A percentile compares a stretch with the other conserved stretches of the same genome.
Evolutionary conservation across 2,329 filamentous ascomycete genomes (phyloP).

Genomic region (Diaporthe batatas): DNA sequence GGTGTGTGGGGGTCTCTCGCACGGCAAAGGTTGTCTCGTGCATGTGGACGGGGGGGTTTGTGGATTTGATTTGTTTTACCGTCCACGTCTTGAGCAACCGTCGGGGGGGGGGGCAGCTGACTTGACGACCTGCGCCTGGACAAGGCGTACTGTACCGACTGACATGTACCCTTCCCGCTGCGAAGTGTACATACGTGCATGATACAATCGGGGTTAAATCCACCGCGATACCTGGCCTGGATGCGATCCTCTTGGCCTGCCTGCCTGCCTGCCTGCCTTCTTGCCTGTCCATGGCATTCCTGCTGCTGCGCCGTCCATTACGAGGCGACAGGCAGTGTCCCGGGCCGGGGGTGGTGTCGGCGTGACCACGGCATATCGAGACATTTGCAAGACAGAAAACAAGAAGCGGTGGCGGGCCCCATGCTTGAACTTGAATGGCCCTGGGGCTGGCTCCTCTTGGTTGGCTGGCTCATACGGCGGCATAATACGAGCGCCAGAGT

Average conservation of each 20-base stretch:
- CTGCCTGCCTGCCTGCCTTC: neutral
- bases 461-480: constrained; percentile 2
- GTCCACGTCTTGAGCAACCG: constrained; percentile 7
- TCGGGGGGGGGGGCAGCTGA: constrained; percentile 5
- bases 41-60: neutral
- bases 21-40: constrained; percentile 29
- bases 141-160: constrained; percentile 16
- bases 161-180: constrained; percentile 23
- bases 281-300: neutral
- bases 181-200: constrained; percentile 20
- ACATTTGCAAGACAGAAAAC: constrained; percentile 27
- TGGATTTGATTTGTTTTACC: constrained; percentile 13
- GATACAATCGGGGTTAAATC: neutral
- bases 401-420: constrained; percentile 9
- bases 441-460: neutral
- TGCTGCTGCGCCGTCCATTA: neutral
- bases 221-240: neutral
- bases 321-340: neutral
- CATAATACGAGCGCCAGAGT: constrained; percentile 22
- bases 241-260: neutral
- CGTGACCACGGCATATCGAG: constrained; percentile 29
- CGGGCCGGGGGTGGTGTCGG: neutral
- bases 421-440: neutral
- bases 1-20: constrained; percentile 27
- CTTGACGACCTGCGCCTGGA: constrained; percentile 5